Percentiles rank a stretch among this genome's conserved stretches.
These are phyloP conservation scores for Tricharina praecox DNA, from an alignment of 495 filamentous ascomycete species.

Conservation along the genomic window DNA sequence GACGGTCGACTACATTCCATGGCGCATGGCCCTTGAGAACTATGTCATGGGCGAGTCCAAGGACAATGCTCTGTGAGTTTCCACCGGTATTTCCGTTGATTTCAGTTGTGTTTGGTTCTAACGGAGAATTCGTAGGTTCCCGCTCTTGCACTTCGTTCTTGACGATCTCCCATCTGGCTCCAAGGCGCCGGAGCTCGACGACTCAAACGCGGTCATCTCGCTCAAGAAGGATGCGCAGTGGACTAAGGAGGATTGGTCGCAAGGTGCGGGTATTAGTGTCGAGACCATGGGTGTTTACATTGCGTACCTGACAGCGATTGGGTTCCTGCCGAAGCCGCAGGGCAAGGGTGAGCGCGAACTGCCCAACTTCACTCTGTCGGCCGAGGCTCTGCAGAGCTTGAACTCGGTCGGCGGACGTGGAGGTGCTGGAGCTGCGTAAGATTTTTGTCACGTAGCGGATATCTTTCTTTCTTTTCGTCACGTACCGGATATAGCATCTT, in stretches of 20 bases:
- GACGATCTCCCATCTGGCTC: conserved; percentile 62
- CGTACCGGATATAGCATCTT: no score
- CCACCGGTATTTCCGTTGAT: not conserved
- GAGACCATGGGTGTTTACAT: conserved; percentile 58
- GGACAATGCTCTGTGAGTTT: conserved; percentile 21
- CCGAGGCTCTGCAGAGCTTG: conserved; percentile 10
- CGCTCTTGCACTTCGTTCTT: conserved; percentile 71
- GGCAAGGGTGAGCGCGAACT: conserved; percentile 30
- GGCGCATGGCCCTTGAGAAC: conserved; percentile 28
- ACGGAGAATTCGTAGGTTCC: conserved; percentile 39
- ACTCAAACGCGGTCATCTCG: conserved; percentile 48
- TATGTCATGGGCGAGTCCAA: conserved; percentile 27
- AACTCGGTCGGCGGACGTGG: conserved; percentile 21
- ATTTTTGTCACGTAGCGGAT: no score
- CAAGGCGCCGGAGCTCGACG: conserved; percentile 64
- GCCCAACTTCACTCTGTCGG: conserved; percentile 14
- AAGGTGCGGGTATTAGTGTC: conserved; percentile 45
- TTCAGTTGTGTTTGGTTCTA: no score
- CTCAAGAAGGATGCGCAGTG: conserved; percentile 45
- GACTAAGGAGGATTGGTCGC: conserved; percentile 46
- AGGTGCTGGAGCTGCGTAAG: conserved; percentile 2
- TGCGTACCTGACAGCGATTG: conserved; percentile 50
- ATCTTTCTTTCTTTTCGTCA: no score
- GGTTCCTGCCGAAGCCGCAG: conserved; percentile 47
- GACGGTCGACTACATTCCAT: conserved; percentile 44